phyloP scores from a whole-genome alignment of 768 basidiomycete genomes.

The Sarcodon aspratus region DNA sequence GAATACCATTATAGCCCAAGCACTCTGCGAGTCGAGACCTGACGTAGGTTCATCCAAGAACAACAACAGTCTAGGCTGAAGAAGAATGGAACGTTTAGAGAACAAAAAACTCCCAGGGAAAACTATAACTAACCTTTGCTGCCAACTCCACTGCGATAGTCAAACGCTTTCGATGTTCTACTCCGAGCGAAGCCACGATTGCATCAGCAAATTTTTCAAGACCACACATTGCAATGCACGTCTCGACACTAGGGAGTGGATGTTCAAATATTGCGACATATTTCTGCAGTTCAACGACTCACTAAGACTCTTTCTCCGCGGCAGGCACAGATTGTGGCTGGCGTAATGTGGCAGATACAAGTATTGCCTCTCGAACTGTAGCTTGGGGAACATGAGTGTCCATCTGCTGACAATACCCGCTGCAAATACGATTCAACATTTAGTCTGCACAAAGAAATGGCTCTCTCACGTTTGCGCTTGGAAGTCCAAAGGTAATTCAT shows the following conservation, averaged over 20 bases:
- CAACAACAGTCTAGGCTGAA: constrained; percentile 64
- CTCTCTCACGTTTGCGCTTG: constrained; percentile 33
- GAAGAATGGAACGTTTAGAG: neutral
- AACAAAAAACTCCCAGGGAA: neutral
- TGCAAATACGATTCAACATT: constrained; percentile 19
- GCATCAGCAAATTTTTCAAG: constrained; percentile 56
- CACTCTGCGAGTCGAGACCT: constrained; percentile 78
- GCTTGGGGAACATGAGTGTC: constrained; percentile 67
- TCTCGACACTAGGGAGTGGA: constrained; percentile 30
- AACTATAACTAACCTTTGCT: constrained; percentile 36
- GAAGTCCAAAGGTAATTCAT: constrained; percentile 33
- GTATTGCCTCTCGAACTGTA: constrained; percentile 73
- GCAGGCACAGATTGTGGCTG: constrained; percentile 56
- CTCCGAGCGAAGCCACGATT: constrained; percentile 52
- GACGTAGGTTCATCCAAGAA: constrained; percentile 87
- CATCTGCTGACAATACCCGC: constrained; percentile 78
- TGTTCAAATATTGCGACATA: neutral
- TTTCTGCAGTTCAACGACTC: constrained; percentile 14
- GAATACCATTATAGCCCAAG: constrained; percentile 74
- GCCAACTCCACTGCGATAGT: constrained; percentile 86
- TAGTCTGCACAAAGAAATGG: constrained; percentile 13
- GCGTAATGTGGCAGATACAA: constrained; percentile 70
- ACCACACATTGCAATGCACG: constrained; percentile 49
- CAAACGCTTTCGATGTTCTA: constrained; percentile 69
- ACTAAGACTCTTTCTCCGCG: constrained; percentile 74